Base-by-base conservation (phyloP, 768 basidiomycete genomes). In the Psilocybe tampanensis region DNA sequence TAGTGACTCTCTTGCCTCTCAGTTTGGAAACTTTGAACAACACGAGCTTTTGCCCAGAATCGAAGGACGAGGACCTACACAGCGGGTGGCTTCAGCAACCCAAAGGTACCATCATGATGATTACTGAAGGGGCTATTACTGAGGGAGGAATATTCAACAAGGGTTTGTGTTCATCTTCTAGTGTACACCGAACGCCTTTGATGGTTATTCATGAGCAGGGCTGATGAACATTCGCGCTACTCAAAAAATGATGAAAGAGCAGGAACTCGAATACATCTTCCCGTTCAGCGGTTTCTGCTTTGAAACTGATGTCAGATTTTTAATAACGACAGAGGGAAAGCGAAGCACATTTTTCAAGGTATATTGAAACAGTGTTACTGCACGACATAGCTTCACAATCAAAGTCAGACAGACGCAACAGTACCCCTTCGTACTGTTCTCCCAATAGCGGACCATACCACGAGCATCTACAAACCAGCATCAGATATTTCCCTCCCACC, bases 331-430 rank as follows among this genome's bases (percentile, higher is more conserved):
- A 39, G 80, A 86, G 56, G 89, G 91, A 26, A 76, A 76, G 57
- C 86, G 84, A 70, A 91, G 89, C 61, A 75, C 86, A 1, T 86
- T 94, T 65, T 88, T 92, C 68, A 78, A 85, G 79, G 90, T 89
- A 55, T 39, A 3, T 39, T 15, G 8, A 22, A 64, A n/a, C 26
- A 8, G 9, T 29, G 7, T 29, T 32, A 24, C n/a, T 44, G 8
- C n/a, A 29, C n/a, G 17, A 51, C 21, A 36, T 23, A 42, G 13
- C 22, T 18, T 5, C 23, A 11, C 23, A 39, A 39, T 13, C 21
- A 6, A 29, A 29, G 17, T 29, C n/a, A 92, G 89, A 89, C 89
- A 1, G 76, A 82, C 59, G 58, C 86, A 19, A 80, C 73, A 49
- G 55, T 90, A 1, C 82, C 85, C 1, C 69, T 92, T 24, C 69